These are phyloP conservation scores for Hypoxylon sp. DNA, from an alignment of 2,329 filamentous ascomycete genomes.

Conservation along the genomic window DNA sequence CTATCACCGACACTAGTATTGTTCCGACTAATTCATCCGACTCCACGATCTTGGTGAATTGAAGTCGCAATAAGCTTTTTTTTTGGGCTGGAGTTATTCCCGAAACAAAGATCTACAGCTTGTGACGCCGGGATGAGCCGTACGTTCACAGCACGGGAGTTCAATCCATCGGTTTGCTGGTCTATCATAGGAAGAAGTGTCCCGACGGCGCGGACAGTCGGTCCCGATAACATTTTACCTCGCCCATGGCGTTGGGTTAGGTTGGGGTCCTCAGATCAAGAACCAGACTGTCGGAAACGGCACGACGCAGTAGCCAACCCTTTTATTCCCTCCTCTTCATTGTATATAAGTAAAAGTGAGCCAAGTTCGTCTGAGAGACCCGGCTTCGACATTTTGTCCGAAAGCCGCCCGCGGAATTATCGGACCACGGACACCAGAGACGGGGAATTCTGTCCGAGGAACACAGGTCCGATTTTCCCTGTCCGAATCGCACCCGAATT, in stretches of 20 bases:
- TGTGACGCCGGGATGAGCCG: slow-evolving; percentile 37
- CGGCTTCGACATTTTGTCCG: not conserved
- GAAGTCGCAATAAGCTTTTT: slow-evolving; percentile 44
- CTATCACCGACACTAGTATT: slow-evolving; percentile 12
- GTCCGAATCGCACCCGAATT: slow-evolving; percentile 7
- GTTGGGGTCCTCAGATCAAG: slow-evolving; percentile 26
- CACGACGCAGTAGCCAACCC: slow-evolving; percentile 29
- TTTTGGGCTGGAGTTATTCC: slow-evolving; percentile 7
- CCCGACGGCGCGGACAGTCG: slow-evolving; percentile 35
- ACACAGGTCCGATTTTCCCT: slow-evolving; percentile 11
- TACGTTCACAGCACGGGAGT: slow-evolving; percentile 21
- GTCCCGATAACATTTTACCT: slow-evolving; percentile 26
- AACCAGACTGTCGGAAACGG: slow-evolving; percentile 42
- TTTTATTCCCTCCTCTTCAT: slow-evolving; percentile 2
- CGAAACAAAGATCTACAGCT: slow-evolving; percentile 33
- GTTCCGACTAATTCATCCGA: slow-evolving; percentile 1
- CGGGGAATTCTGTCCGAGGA: slow-evolving; percentile 9
- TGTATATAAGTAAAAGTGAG: not conserved
- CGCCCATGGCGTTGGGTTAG: slow-evolving; percentile 40
- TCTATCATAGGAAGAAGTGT: slow-evolving; percentile 33
- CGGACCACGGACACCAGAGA: slow-evolving; percentile 6
- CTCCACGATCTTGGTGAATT: not conserved
- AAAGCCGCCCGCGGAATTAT: not conserved
- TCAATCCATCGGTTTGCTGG: slow-evolving; percentile 14
- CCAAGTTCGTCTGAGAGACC: not conserved